Conservation (phyloP, 2,329 filamentous ascomycete genomes). For the Neonectria coccinea region DNA sequence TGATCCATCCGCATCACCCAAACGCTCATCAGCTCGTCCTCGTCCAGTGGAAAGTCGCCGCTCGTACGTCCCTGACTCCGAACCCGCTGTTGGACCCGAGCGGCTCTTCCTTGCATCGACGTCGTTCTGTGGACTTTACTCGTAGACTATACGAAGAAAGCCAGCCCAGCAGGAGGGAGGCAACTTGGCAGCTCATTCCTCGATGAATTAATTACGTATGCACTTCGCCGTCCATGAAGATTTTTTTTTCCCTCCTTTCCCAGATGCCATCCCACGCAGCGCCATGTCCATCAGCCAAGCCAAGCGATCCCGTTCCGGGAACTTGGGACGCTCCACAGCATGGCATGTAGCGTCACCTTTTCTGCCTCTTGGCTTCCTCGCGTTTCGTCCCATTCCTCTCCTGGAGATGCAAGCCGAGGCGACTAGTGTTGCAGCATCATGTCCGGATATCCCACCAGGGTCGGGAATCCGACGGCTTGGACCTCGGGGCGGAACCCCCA, state of each 20-base stretch:
- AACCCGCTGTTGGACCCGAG: neutral
- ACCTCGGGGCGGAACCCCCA: neutral
- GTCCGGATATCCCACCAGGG: neutral
- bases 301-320: conserved; percentile 19
- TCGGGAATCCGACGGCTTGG: neutral
- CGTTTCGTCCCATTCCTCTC: neutral
- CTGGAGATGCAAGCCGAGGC: neutral
- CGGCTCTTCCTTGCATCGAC: neutral
- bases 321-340: conserved; percentile 15
- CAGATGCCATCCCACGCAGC: conserved; percentile 18
- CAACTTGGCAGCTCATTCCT: neutral
- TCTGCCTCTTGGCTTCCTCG: conserved; percentile 10
- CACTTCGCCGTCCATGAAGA: neutral
- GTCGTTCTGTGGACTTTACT: neutral
- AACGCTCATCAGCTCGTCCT: too few species aligned
- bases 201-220: neutral
- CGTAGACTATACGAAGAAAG: neutral
- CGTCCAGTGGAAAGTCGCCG: too few species aligned
- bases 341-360: conserved; percentile 8
- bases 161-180: too few species aligned
- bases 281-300: conserved; percentile 1
- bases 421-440: conserved; percentile 4
- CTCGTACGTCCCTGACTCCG: neutral
- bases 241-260: neutral
- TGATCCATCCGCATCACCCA: too few species aligned